phyloP scores from a whole-genome alignment of 495 filamentous ascomycete genomes.

The Staphylotrichum longicolle region DNA sequence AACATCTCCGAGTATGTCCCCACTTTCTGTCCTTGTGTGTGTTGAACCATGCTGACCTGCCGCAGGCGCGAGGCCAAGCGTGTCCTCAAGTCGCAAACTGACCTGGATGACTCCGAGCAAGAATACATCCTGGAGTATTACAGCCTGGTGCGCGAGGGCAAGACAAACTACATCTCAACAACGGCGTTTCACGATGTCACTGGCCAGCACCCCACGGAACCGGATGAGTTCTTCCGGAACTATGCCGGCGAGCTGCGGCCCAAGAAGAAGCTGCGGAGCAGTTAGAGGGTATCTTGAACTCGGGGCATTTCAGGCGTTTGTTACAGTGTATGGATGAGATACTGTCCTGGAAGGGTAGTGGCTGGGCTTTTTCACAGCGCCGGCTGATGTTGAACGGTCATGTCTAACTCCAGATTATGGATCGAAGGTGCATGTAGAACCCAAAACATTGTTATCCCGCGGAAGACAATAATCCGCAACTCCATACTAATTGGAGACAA shows the following conservation, averaged over 20 bases:
- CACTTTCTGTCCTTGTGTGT: neutral
- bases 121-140: slow-evolving; percentile 59
- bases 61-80: slow-evolving; percentile 46
- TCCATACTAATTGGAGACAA: no score
- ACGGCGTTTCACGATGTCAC: slow-evolving; percentile 55
- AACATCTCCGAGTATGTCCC: slow-evolving; percentile 49
- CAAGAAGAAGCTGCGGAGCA: slow-evolving; percentile 34
- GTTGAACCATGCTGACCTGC: slow-evolving; percentile 9
- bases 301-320: no score
- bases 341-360: no score
- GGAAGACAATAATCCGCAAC: no score
- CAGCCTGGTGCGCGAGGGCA: slow-evolving; percentile 56
- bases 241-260: slow-evolving; percentile 49
- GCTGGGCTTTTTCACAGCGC: no score
- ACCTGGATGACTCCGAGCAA: slow-evolving; percentile 49
- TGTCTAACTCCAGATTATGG: no score
- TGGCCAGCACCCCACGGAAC: slow-evolving; percentile 49
- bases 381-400: no score
- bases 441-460: no score
- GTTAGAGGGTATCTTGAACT: neutral
- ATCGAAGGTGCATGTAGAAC: no score
- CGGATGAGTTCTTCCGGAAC: slow-evolving; percentile 52
- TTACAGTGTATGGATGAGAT: no score
- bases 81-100: slow-evolving; percentile 44
- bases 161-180: slow-evolving; percentile 60